phyloP scores from a whole-genome alignment of 2,329 filamentous ascomycete genomes.

The Delphinella strobiligena region DNA sequence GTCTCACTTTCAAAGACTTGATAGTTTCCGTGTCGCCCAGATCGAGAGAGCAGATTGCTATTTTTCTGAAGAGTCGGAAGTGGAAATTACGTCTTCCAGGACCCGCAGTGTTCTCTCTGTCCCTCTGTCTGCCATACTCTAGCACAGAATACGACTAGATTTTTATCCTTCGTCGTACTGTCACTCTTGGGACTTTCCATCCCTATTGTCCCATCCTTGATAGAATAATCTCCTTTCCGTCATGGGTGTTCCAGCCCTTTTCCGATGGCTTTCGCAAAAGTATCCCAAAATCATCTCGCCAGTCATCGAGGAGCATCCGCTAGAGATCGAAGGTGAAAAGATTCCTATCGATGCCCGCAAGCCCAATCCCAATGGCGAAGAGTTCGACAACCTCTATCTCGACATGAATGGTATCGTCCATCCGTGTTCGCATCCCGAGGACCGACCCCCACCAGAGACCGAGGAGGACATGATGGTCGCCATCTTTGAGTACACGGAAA shows the following conservation, averaged over 20 bases:
- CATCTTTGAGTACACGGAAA: conserved; percentile 96
- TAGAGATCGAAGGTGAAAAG: conserved; percentile 68
- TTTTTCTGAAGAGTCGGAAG: neutral
- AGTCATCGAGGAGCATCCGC: conserved; percentile 75
- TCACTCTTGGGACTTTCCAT: no score
- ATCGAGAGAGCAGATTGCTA: neutral
- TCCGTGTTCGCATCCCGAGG: conserved; percentile 95
- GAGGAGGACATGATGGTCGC: conserved; percentile 99
- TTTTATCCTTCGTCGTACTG: no score
- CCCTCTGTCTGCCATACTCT: no score
- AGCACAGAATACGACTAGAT: no score
- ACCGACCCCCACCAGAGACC: conserved; percentile 76
- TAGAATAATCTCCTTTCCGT: no score
- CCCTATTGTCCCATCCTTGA: neutral
- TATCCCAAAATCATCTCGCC: conserved; percentile 95
- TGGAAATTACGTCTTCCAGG: no score
- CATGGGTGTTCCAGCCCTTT: conserved; percentile 92
- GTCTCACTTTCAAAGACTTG: neutral
- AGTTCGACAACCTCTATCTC: conserved; percentile 94
- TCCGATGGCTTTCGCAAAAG: conserved; percentile 92
- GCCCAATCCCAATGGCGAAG: conserved; percentile 92
- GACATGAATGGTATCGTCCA: conserved; percentile 99
- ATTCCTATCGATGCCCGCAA: conserved; percentile 76
- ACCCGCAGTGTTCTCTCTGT: no score
- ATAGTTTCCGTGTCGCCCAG: neutral